Conservation (phyloP, 2,329 filamentous ascomycete genomes). For the Leptographium lundbergii region DNA sequence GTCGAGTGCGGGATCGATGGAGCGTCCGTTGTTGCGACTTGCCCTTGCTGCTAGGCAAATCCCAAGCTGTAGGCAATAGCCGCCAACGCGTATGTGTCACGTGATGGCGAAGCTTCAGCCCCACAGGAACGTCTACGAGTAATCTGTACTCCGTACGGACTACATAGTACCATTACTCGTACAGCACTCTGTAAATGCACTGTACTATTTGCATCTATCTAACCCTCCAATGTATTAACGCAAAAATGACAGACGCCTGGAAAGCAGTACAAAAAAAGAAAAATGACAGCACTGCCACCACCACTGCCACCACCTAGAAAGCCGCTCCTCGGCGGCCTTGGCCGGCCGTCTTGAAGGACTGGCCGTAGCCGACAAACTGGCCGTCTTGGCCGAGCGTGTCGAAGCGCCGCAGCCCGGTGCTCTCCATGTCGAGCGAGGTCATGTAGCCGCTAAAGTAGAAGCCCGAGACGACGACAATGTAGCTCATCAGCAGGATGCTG, state of each 20-base stretch:
- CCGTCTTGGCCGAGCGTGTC: slow-evolving; percentile 40
- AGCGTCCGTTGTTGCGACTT: too few relatives aligned
- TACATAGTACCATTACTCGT: too few relatives aligned
- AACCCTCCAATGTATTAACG: not conserved
- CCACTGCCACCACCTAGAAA: slow-evolving; percentile 11
- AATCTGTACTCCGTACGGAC: too few relatives aligned
- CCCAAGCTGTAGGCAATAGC: not conserved
- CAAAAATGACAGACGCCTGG: not conserved
- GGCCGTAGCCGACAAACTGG: slow-evolving; percentile 28
- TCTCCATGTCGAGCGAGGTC: slow-evolving; percentile 21
- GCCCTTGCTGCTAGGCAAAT: not conserved
- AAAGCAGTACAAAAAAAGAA: not conserved
- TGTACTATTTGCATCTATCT: not conserved
- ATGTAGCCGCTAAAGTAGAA: slow-evolving; percentile 70
- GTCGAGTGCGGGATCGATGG: too few relatives aligned
- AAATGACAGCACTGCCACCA: not conserved
- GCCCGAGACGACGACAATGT: slow-evolving; percentile 80
- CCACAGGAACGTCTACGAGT: not conserved
- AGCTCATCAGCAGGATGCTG: slow-evolving; percentile 83
- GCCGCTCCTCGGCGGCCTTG: slow-evolving; percentile 24
- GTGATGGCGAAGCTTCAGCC: not conserved
- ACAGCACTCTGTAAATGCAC: too few relatives aligned
- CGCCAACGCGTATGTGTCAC: not conserved
- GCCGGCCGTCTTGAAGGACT: not conserved
- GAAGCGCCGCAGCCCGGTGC: slow-evolving; percentile 29